Conservation (phyloP, 2,329 filamentous ascomycete species). For the Colletotrichum tanaceti region DNA sequence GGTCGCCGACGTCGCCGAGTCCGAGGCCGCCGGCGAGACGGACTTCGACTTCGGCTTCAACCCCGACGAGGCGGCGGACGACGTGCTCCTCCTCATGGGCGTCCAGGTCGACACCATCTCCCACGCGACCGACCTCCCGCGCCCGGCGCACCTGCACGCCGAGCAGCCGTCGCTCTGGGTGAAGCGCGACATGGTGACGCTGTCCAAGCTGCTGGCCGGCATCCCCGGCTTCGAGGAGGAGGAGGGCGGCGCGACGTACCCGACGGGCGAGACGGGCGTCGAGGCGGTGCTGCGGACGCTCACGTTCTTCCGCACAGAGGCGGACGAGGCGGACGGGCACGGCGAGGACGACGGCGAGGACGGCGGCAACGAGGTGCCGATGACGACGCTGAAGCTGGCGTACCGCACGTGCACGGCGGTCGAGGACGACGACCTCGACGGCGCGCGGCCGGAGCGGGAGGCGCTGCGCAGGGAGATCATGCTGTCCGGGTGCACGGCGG, state of each 20-base stretch:
- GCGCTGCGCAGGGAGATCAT: constrained; percentile 25
- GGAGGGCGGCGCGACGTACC: constrained; percentile 21
- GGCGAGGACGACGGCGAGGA: constrained; percentile 12
- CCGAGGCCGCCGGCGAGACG: constrained; percentile 35
- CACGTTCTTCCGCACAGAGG: constrained; percentile 37
- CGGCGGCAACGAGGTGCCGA: constrained; percentile 17
- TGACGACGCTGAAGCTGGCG: constrained; percentile 35
- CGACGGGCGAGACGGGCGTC: constrained; percentile 16
- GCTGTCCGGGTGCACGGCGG: constrained; percentile 22
- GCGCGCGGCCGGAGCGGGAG: constrained; percentile 27
- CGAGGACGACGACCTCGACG: constrained; percentile 35
- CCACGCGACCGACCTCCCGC: constrained; percentile 32
- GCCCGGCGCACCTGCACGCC: constrained; percentile 33
- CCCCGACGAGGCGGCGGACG: constrained; percentile 29
- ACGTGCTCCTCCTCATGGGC: constrained; percentile 33
- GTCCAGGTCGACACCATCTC: constrained; percentile 32
- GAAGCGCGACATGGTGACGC: constrained; percentile 29
- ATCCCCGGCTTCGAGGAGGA: constrained; percentile 25
- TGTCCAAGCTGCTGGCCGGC: constrained; percentile 13
- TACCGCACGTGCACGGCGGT: constrained; percentile 36
- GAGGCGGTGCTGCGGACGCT: constrained; percentile 30
- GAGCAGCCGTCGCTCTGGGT: constrained; percentile 33
- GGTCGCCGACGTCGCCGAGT: constrained; percentile 38
- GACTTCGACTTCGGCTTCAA: constrained; percentile 39
- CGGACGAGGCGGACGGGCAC: neutral